A percentile compares a stretch with the other conserved stretches of the same genome.
Conservation (phyloP, 768 basidiomycete genomes). For the Amanita polypyramis region DNA sequence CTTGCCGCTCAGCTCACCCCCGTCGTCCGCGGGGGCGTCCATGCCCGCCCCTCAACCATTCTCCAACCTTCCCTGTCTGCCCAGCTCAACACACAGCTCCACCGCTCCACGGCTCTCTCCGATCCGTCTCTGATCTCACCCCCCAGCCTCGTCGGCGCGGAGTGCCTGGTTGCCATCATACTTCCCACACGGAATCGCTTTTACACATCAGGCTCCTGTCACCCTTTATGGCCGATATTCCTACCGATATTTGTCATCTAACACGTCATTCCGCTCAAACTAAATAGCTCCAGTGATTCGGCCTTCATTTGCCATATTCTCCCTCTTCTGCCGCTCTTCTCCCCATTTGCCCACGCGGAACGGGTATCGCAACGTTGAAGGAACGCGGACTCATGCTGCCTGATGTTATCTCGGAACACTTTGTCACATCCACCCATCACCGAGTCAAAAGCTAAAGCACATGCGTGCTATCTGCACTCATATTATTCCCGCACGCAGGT, state of each 20-base stretch:
- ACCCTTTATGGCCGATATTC: background rate
- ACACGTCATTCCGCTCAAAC: background rate
- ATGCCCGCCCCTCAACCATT: background rate
- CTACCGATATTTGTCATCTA: background rate
- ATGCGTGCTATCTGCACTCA: background rate
- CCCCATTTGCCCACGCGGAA: background rate
- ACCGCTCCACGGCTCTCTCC: background rate
- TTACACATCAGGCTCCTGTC: background rate
- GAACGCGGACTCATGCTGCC: constrained; percentile 1
- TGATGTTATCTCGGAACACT: background rate
- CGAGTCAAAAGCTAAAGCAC: constrained; percentile 1
- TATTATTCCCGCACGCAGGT: background rate
- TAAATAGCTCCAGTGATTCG: background rate
- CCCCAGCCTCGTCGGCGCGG: background rate
- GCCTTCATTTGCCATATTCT: background rate
- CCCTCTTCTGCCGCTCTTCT: background rate
- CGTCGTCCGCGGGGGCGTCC: background rate
- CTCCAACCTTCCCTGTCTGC: background rate
- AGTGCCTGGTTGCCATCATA: constrained; percentile 3
- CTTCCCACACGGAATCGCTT: background rate
- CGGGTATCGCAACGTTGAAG: background rate
- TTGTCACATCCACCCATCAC: background rate
- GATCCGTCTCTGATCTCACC: background rate
- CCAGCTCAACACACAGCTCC: background rate
- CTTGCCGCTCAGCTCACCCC: background rate